Base-by-base conservation (phyloP, 2,329 filamentous ascomycete genomes). In the Aspergillus floridensis region DNA sequence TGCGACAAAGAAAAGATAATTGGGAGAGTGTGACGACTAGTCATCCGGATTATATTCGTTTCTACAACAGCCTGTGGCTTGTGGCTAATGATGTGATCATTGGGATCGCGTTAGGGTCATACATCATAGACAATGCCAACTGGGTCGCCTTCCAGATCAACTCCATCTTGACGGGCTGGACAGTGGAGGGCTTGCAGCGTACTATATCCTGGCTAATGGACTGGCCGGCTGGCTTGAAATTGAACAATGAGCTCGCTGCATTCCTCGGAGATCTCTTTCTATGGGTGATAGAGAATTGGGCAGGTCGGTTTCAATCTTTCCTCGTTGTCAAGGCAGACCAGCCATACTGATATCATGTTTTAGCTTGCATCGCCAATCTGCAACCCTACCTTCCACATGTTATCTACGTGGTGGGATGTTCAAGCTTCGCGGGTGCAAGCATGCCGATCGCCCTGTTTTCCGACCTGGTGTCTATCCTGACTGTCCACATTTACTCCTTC, bases 271-370 rank as follows among this genome's bases (percentile, higher is more conserved):
- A 98, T 70, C 79, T 99, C 3, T 99, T 99, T 71, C 81, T 98
- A 2, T 99, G 95, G 95, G 95, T 99, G 51, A 98, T 99, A 65
- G 93, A 97, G 65, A 96, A 97, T 72, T 99, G 95, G 95, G 90
- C 91, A 59, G 89, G 90, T 91, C 79, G 79, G 16, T 12, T 49
- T 50, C 8, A 32, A 21, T 12, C 48, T 8, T 44, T 19, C n/a
- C 38, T 52, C 10, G 10, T 32, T 38, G 7, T 29, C 29, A 21
- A 47, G 35, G 8, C n/a, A 29, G 65, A 47, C 29, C 24, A 16
- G 35, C 31, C 31, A 12, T 56, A 50, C 66, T 70, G 57, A 69
- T 65, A 35, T 52, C 35, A 29, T 24, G n/a, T 31, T 14, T 7
- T 57, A 88, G 89, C 84, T 67, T 95, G 88, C 70, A 91, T 97